Base-by-base conservation (phyloP, 2,329 filamentous ascomycete genomes). In the Aureobasidium melanogenum region DNA sequence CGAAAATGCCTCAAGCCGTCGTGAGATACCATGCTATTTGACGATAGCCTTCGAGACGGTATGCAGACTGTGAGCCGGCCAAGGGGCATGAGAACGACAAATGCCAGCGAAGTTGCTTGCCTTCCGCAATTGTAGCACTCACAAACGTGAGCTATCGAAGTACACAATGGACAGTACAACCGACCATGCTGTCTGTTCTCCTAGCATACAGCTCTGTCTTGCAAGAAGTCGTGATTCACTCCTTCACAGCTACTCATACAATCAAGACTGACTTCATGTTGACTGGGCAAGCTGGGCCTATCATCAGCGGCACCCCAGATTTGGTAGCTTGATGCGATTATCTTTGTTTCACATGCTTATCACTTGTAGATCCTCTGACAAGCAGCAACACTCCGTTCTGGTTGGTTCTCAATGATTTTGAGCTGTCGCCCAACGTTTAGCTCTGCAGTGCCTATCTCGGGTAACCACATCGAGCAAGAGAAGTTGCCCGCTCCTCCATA, bases 361-460 rank as follows among this genome's bases (percentile, higher is more conserved):
- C 56, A 38, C 14, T 6, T 7, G 56, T 36, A 41, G 56, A 59
- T 59, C 56, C 12, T 26, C 2, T 41, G 24, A 17, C 15, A 39
- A 50, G 17, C 43, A n/a, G 50, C 32, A 19, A 50, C 17, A 22
- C 17, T 19, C 5, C 10, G 14, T 15, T 41, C 22, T 59, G 56
- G 34, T 48, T 59, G 55, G 54, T 19, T n/a, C 38, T 34, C 41
- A 30, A 32, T 17, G 19, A 17, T 3, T n/a, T 32, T 30, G 7
- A n/a, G 14, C 41, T 47, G 41, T 47, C 19, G 56, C 34, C 56
- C 44, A n/a, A 50, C 24, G 30, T 39, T 44, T 48, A 17, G 6
- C n/a, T 22, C 5, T 38, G 15, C 24, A 41, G 34, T 50, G 56
- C 56, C 56, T 59, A 59, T 59, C 56, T 59, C 32, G 43, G 24